These are phyloP conservation scores for Penicillium sp. DNA, from an alignment of 2,329 filamentous ascomycete genomes.

Conservation along the genomic window DNA sequence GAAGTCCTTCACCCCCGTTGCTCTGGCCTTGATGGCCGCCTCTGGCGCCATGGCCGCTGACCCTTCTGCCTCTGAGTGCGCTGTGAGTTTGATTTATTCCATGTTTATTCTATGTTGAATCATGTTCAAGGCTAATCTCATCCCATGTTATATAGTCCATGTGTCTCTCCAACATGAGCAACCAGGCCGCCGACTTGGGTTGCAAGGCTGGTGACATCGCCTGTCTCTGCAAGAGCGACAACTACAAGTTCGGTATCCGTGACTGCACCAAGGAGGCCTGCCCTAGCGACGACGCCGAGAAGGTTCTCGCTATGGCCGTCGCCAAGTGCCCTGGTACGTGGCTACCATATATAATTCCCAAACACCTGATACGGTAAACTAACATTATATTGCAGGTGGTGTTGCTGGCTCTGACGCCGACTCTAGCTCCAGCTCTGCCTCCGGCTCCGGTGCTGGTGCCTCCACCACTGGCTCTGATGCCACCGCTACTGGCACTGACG, in stretches of 20 bases:
- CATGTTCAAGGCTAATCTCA: background rate
- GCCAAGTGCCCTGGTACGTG: constrained; percentile 35
- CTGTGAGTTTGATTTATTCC: constrained; percentile 20
- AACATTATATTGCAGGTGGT: constrained; percentile 10
- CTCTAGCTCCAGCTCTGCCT: background rate
- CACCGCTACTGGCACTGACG: background rate
- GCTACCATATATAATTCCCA: background rate
- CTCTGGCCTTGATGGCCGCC: constrained; percentile 30
- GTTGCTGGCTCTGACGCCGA: constrained; percentile 11
- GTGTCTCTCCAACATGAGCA: constrained; percentile 47
- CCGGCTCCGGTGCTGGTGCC: background rate
- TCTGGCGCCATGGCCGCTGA: constrained; percentile 27
- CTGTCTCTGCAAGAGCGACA: constrained; percentile 41
- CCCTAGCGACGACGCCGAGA: constrained; percentile 34
- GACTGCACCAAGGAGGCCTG: constrained; percentile 48
- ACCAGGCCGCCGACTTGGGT: constrained; percentile 38
- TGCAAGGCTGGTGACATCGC: constrained; percentile 37
- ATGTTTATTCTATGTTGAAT: background rate
- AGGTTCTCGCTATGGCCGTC: constrained; percentile 35
- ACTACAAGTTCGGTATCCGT: constrained; percentile 47
- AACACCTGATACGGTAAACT: background rate
- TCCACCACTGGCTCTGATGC: background rate
- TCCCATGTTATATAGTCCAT: constrained; percentile 31
- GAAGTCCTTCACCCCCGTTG: constrained; percentile 32
- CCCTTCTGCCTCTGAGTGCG: constrained; percentile 29